Conservation (phyloP, 148 eudicot species). For the Rhododendron molle region DNA sequence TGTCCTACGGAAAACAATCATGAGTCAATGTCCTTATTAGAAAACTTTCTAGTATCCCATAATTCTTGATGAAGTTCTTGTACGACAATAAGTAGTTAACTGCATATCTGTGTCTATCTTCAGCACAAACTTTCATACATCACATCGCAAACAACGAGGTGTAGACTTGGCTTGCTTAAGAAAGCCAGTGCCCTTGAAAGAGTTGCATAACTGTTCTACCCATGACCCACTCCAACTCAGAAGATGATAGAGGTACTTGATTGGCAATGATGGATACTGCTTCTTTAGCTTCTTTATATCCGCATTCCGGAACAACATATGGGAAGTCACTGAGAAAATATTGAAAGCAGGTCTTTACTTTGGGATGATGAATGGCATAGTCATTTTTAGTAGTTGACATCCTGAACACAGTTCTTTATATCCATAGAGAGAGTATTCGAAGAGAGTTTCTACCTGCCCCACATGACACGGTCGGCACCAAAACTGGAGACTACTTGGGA, state of each 20-base stretch:
- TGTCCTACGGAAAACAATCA: background rate
- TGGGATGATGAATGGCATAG: background rate
- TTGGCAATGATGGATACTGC: slow-evolving; percentile 44
- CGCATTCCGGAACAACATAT: slow-evolving; percentile 70
- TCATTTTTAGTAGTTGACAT: background rate
- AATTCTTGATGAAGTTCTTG: background rate
- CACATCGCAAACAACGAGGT: background rate
- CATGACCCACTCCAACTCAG: slow-evolving; percentile 70
- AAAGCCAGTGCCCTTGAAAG: slow-evolving; percentile 50
- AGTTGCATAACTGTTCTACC: slow-evolving; percentile 57
- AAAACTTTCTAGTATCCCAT: background rate
- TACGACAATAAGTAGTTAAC: background rate
- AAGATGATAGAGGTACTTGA: slow-evolving; percentile 39
- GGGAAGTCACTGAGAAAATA: slow-evolving; percentile 75
- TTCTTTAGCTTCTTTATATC: slow-evolving; percentile 69
- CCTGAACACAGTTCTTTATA: background rate
- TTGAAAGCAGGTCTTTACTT: background rate
- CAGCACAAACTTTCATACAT: background rate
- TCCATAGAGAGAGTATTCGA: background rate
- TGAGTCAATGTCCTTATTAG: background rate
- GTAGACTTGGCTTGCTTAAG: slow-evolving; percentile 13
- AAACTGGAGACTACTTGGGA: slow-evolving; percentile 56
- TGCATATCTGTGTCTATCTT: background rate
- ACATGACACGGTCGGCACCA: slow-evolving; percentile 91
- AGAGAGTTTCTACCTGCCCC: slow-evolving; percentile 68